Base-by-base conservation (phyloP, 371 early-diverging fungal genomes). In the Caulochytrium protostelioides region DNA sequence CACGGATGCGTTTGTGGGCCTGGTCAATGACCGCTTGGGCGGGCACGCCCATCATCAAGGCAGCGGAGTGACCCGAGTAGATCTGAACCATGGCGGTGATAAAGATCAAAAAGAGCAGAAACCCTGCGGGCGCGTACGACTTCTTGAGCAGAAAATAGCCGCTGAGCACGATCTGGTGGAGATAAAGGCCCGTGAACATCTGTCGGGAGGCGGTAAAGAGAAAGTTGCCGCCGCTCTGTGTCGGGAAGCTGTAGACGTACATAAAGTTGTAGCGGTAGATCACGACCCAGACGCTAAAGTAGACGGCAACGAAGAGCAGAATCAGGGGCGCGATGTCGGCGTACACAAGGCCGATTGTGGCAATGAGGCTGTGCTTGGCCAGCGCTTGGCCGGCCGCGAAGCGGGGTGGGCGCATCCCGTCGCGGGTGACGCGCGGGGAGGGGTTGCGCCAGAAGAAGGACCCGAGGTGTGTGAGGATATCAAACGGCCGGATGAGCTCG, bases 261-360 rank as follows among this genome's bases (percentile, higher is more conserved):
- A 35, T 30, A 14, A 13, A 6, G 37, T 79, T 75, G 48, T 83
- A 79, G 15, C 65, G 51, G 47, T 81, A 83, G 12, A 79, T 79
- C 37, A 78, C 52, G 44, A 72, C 74, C 32, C 57, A 70, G 16
- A 83, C 46, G 2, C 53, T 49, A 47, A 79, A 87, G 58, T 76
- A 82, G 14, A 79, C 45, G 3, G 63, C 49, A 4, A 76, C 75
- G 38, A 84, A 72, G 10, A 79, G 67, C 26, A 78, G 49, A 39
- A 84, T 68, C 35, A 87, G 38, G 2, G 89, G 89, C 8, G 82
- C 66, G 20, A 84, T 65, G 24, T 72, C 68, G 29, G 73, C 68
- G 49, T 83, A 87, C 26, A 73, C 59, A 15, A 82, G 46, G 7
- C 79, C 80, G 39, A 81, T 63, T 1, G 79, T 60, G 30, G 77